Conservation (phyloP, 805 yeast genomes). For the Candida palmyrensis region DNA sequence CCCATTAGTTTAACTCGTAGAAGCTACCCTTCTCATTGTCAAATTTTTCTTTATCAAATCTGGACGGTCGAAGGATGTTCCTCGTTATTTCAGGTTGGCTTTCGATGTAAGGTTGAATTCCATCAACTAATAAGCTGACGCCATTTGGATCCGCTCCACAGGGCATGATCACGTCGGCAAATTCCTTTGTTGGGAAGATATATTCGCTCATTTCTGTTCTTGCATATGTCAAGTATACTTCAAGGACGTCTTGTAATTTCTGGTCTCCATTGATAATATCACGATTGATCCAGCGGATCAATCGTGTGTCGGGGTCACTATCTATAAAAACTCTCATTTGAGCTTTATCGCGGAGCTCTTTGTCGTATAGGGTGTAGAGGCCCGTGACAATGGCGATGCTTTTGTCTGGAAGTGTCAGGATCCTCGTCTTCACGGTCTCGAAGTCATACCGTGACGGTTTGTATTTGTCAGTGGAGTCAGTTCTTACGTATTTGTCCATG, state of each 20-base stretch:
- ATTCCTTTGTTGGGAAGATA: conserved; percentile 63
- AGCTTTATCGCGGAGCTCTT: conserved; percentile 48
- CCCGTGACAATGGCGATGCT: conserved; percentile 35
- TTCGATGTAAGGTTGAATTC: conserved; percentile 39
- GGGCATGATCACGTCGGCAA: conserved; percentile 72
- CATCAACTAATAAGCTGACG: conserved; percentile 58
- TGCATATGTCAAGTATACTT: conserved; percentile 48
- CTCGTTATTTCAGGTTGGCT: conserved; percentile 11
- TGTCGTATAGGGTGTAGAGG: conserved; percentile 70
- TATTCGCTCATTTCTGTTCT: conserved; percentile 64
- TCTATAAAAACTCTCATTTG: conserved; percentile 71
- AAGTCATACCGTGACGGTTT: conserved; percentile 43
- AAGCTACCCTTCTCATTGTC: conserved; percentile 38
- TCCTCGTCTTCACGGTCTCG: conserved; percentile 15
- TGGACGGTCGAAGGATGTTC: conserved; percentile 24
- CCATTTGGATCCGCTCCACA: conserved; percentile 61
- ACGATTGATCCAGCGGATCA: conserved; percentile 69
- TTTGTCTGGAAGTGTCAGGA: conserved; percentile 6
- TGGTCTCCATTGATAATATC: conserved; percentile 8
- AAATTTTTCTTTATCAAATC: conserved; percentile 26
- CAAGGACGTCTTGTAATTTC: conserved; percentile 32
- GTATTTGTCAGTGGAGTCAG: conserved; percentile 12
- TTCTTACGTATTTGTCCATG: conserved; percentile 35
- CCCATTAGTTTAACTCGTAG: conserved; percentile 33
- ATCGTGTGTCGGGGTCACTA: conserved; percentile 78